Evolutionary conservation across 2,329 filamentous ascomycete species (phyloP).

Genomic region (Aspergillus fumigatus): DNA sequence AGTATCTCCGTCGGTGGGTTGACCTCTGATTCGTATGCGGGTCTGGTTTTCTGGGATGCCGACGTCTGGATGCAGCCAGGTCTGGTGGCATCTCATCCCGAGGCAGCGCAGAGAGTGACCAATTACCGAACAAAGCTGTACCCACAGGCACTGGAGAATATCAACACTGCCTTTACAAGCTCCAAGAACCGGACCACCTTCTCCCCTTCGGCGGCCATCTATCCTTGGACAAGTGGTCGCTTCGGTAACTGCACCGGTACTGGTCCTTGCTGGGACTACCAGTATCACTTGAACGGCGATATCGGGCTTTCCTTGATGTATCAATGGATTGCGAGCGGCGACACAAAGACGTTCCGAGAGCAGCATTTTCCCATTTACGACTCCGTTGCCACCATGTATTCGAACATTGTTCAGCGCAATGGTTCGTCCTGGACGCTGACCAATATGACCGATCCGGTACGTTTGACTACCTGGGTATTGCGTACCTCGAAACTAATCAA

Average conservation of each 20-base stretch:
- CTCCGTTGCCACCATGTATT: constrained; percentile 58
- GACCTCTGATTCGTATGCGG: constrained; percentile 63
- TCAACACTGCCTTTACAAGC: constrained; percentile 50
- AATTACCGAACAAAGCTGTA: constrained; percentile 60
- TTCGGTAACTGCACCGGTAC: constrained; percentile 65
- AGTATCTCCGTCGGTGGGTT: constrained; percentile 66
- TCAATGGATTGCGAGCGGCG: constrained; percentile 57
- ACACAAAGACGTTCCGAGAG: constrained; percentile 52
- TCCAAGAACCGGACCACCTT: constrained; percentile 59
- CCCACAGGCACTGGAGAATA: constrained; percentile 57
- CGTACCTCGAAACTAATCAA: neutral
- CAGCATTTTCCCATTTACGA: constrained; percentile 61
- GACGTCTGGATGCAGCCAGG: constrained; percentile 67
- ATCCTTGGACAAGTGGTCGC: constrained; percentile 63
- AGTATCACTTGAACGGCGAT: constrained; percentile 68
- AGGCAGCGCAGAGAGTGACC: constrained; percentile 58
- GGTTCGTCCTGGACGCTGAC: constrained; percentile 49
- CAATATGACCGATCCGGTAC: constrained; percentile 68
- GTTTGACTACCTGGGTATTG: constrained; percentile 10
- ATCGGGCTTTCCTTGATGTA: constrained; percentile 61
- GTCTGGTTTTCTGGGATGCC: constrained; percentile 62
- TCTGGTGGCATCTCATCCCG: constrained; percentile 59
- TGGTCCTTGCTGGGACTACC: constrained; percentile 64
- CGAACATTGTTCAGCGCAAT: constrained; percentile 58
- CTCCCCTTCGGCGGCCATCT: constrained; percentile 56